Conservation (phyloP, 345 rosid species). For the Laguncularia racemosa region DNA sequence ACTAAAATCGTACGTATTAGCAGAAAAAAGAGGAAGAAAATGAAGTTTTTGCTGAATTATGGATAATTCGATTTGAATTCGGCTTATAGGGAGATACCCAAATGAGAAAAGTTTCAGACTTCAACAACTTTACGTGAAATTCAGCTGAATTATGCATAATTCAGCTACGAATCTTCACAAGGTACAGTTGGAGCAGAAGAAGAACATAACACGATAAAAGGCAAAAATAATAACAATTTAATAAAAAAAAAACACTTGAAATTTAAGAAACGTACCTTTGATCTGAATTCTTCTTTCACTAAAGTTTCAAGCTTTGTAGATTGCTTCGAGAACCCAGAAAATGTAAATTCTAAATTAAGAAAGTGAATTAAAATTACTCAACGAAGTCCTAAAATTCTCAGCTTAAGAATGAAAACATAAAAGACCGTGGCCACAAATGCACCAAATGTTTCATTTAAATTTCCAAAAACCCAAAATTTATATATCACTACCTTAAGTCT, state of each 20-base stretch:
- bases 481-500: conserved; percentile 13
- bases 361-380: conserved; percentile 24
- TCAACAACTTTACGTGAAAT: not conserved
- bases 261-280: conserved; percentile 21
- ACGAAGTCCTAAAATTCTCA: conserved; percentile 13
- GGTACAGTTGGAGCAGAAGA: no score
- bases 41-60: no score
- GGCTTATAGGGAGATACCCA: no score
- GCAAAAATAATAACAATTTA: conserved; percentile 10
- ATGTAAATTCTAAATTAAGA: not conserved
- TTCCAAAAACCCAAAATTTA: not conserved
- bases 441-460: not conserved
- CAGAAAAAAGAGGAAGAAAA: no score
- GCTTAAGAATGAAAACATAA: not conserved
- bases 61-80: no score
- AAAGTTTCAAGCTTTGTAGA: conserved; percentile 4
- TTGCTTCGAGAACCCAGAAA: conserved; percentile 7
- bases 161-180: not conserved
- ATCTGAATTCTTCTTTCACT: conserved; percentile 17
- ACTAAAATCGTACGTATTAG: no score
- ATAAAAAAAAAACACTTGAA: not conserved
- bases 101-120: not conserved
- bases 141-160: conserved; percentile 6
- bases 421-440: not conserved
- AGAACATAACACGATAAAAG: no score